Percentiles rank a stretch among this genome's conserved stretches.
Evolutionary conservation across 331 rosid genomes (phyloP).

Genomic region (Erythrophleum ivorense): DNA sequence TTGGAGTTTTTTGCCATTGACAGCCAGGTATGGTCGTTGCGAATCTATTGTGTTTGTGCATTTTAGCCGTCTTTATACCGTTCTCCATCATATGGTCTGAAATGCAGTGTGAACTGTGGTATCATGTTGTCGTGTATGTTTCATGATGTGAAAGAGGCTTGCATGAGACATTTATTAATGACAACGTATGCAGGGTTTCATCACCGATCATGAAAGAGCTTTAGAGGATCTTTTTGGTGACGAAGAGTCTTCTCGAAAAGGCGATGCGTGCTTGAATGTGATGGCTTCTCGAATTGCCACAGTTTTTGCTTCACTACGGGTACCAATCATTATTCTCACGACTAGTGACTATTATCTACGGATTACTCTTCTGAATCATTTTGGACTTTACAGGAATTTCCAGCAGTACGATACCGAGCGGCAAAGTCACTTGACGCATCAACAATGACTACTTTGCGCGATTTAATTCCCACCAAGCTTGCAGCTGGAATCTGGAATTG

Average conservation of each 20-base stretch:
- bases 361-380: conserved; percentile 3
- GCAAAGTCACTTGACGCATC: conserved; percentile 67
- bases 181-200: conserved; percentile 63
- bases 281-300: conserved; percentile 65
- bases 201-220: conserved; percentile 64
- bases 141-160: too few relatives aligned
- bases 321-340: conserved; percentile 11
- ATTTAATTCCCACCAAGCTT: conserved; percentile 71
- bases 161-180: too few relatives aligned
- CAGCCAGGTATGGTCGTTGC: too few relatives aligned
- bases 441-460: conserved; percentile 65
- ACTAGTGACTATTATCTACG: too few relatives aligned
- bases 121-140: too few relatives aligned
- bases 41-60: too few relatives aligned
- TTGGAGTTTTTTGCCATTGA: too few relatives aligned
- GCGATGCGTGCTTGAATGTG: conserved; percentile 54
- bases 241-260: conserved; percentile 55
- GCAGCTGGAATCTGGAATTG: conserved; percentile 69
- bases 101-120: too few relatives aligned
- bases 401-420: conserved; percentile 64
- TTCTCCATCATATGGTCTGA: too few relatives aligned
- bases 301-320: conserved; percentile 72
- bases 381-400: conserved; percentile 50
- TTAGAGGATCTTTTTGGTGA: conserved; percentile 61
- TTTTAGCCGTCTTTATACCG: too few relatives aligned